Evolutionary conservation across 257 asterid genomes (phyloP).

Genomic region (Parsonsia alboflavescens): DNA sequence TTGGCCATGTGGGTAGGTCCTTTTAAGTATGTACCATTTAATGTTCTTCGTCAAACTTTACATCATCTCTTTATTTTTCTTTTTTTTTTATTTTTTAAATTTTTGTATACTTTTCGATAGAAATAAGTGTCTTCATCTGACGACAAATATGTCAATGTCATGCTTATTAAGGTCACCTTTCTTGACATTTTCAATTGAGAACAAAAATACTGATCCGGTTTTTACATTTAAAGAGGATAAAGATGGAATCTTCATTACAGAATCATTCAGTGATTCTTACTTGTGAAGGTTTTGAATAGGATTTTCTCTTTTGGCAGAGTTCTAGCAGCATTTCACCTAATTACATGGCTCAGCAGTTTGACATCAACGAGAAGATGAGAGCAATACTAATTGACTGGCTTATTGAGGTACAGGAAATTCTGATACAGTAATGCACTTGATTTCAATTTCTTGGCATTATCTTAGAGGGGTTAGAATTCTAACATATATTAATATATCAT

Average conservation of each 20-base stretch:
- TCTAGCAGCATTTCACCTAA: constrained; percentile 69
- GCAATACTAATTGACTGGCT: constrained; percentile 93
- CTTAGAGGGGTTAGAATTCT: too few relatives aligned
- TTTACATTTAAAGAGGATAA: neutral
- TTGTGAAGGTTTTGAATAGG: neutral
- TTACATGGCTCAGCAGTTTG: constrained; percentile 74
- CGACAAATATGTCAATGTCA: neutral
- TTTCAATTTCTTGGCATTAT: neutral
- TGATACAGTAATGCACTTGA: neutral
- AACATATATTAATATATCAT: too few relatives aligned
- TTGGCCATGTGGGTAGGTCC: constrained; percentile 3
- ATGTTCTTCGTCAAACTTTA: neutral
- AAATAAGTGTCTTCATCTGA: neutral
- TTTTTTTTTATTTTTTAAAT: too few relatives aligned
- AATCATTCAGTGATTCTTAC: neutral
- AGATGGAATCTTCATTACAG: neutral
- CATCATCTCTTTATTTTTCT: neutral
- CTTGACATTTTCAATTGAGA: neutral
- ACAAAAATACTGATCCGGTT: neutral
- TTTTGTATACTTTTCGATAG: neutral
- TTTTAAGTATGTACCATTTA: neutral
- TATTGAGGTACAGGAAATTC: constrained; percentile 47
- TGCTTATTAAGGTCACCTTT: neutral
- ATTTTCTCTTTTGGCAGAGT: constrained; percentile 33
- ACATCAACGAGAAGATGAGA: constrained; percentile 83